phyloP scores from a whole-genome alignment of 495 filamentous ascomycete species.

The Collariella sp. region DNA sequence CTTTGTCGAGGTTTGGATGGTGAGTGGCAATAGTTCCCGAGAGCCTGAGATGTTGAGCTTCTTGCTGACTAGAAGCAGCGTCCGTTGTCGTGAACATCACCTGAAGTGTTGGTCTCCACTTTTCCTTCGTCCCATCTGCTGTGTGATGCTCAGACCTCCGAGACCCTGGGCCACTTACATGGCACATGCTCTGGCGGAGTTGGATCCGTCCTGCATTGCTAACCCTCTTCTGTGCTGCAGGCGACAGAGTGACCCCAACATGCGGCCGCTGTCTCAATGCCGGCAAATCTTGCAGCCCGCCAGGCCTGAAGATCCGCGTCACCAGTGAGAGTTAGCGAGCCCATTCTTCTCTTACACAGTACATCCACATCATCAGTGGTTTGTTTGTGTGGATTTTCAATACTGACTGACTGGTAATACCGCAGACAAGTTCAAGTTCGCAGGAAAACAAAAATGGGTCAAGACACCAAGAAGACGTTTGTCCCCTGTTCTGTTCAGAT shows the following conservation, averaged over 20 bases:
- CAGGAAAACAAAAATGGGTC: conserved; percentile 27
- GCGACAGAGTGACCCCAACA: conserved; percentile 36
- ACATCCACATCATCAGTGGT: no score
- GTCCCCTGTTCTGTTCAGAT: conserved; percentile 3
- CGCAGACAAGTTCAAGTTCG: conserved; percentile 21
- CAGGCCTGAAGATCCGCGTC: conserved; percentile 25
- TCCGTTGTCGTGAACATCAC: conserved; percentile 40
- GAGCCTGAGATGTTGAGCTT: not conserved
- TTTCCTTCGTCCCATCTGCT: not conserved
- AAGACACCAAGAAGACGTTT: conserved; percentile 22
- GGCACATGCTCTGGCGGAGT: not conserved
- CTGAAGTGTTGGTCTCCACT: conserved; percentile 32
- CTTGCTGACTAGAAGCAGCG: conserved; percentile 22
- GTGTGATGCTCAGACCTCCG: not conserved
- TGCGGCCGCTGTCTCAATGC: conserved; percentile 32
- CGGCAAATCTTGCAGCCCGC: conserved; percentile 17
- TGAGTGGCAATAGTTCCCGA: conserved; percentile 8
- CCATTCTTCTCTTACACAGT: no score
- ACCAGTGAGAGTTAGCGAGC: conserved; percentile 15
- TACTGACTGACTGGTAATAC: not conserved
- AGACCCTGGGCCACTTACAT: not conserved
- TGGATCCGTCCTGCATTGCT: no score
- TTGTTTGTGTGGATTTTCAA: no score
- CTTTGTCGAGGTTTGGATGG: conserved; percentile 24
- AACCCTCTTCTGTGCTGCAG: conserved; percentile 16